These are phyloP conservation scores for Piper betle DNA, from an alignment of 164 flowering plant genomes.

Conservation along the genomic window DNA sequence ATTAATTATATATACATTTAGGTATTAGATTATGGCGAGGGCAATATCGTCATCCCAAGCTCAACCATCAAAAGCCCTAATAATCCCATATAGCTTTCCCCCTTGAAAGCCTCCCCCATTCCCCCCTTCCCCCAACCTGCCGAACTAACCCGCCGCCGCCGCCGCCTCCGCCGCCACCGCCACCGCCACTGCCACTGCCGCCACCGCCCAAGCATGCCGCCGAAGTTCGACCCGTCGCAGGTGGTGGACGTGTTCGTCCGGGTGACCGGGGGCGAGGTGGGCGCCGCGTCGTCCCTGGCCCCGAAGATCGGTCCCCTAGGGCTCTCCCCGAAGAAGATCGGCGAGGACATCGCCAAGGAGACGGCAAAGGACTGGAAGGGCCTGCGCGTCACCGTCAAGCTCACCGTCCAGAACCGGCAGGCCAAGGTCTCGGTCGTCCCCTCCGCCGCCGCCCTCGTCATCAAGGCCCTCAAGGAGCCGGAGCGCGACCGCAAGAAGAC, in stretches of 20 bases:
- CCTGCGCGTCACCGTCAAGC: too few species aligned
- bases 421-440: too few species aligned
- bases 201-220: too few species aligned
- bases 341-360: constrained; percentile 27
- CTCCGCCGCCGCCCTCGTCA: too few species aligned
- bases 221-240: constrained; percentile 60
- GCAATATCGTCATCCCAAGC: not conserved
- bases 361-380: too few species aligned
- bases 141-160: not conserved
- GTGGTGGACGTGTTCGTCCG: constrained; percentile 67
- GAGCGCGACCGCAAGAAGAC: too few species aligned
- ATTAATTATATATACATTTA: too few species aligned
- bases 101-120: not conserved
- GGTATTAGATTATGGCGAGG: not conserved
- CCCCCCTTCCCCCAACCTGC: too few species aligned
- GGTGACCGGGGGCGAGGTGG: constrained; percentile 74
- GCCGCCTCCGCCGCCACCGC: too few species aligned
- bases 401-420: too few species aligned
- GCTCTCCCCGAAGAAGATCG: constrained; percentile 69
- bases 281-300: constrained; percentile 65
- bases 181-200: too few species aligned
- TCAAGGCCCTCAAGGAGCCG: too few species aligned
- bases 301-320: constrained; percentile 77
- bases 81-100: not conserved
- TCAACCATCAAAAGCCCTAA: not conserved